These are phyloP conservation scores for Juncus inflexus DNA, from an alignment of 176 grass and related monocot genomes.

Conservation along the genomic window DNA sequence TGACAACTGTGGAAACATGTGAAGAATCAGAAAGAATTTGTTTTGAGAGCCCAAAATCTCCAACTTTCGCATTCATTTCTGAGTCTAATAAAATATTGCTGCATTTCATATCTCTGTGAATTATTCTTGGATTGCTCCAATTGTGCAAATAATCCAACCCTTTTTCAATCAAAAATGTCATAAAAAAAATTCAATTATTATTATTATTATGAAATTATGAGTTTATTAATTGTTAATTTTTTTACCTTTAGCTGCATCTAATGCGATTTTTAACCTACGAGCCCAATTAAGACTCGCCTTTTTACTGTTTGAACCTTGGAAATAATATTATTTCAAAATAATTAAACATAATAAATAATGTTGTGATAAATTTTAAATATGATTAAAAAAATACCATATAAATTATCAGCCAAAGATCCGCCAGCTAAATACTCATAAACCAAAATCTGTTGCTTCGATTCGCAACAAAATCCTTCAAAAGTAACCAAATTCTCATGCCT, in stretches of 20 bases:
- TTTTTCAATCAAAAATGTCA: constrained; percentile 3
- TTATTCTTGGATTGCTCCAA: constrained; percentile 37
- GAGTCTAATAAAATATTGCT: constrained; percentile 37
- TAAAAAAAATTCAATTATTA: neutral
- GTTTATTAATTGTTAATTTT: neutral
- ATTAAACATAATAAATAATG: neutral
- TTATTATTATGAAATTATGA: constrained; percentile 8
- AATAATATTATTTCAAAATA: constrained; percentile 7
- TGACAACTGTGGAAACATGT: constrained; percentile 36
- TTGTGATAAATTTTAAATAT: neutral
- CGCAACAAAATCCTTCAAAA: constrained; percentile 40
- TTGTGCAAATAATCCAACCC: constrained; percentile 38
- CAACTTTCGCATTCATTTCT: constrained; percentile 33
- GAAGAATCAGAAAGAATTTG: constrained; percentile 34
- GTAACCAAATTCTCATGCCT: constrained; percentile 39
- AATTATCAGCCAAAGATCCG: constrained; percentile 42
- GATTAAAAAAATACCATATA: constrained; percentile 31
- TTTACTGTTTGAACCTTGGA: constrained; percentile 41
- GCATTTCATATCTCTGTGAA: constrained; percentile 38
- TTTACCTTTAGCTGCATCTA: constrained; percentile 43
- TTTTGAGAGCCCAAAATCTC: constrained; percentile 40
- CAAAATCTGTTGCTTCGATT: constrained; percentile 36
- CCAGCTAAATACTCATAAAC: constrained; percentile 34
- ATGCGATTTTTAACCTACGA: constrained; percentile 36
- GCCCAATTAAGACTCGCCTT: constrained; percentile 39